Evolutionary conservation across 1,284 basidiomycete species (phyloP).

Genomic region (Fomitopsis palustris): DNA sequence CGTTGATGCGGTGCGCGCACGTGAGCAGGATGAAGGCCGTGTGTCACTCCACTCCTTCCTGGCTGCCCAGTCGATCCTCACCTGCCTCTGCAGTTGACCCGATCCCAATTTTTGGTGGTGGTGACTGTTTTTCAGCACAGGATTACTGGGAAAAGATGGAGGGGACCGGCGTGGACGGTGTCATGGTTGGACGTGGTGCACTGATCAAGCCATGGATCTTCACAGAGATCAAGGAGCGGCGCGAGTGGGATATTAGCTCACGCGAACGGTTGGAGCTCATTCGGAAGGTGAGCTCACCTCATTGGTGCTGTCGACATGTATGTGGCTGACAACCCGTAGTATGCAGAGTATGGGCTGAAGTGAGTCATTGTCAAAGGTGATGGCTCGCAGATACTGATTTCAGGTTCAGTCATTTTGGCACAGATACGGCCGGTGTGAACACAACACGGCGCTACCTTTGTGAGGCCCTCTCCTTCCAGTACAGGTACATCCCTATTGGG

Average conservation of each 20-base stretch:
- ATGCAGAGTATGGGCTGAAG: conserved; percentile 77
- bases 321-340: conserved; percentile 39
- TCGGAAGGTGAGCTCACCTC: conserved; percentile 55
- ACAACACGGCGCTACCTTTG: conserved; percentile 93
- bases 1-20: conserved; percentile 79
- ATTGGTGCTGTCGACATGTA: not conserved
- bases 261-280: conserved; percentile 88
- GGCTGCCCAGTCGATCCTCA: not conserved
- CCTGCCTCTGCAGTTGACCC: conserved; percentile 54
- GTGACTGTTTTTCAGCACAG: conserved; percentile 88
- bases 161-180: conserved; percentile 81
- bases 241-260: conserved; percentile 94
- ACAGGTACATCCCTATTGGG: conserved; percentile 93
- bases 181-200: conserved; percentile 94
- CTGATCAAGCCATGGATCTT: conserved; percentile 98
- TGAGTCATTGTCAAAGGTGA: conserved; percentile 30
- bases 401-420: conserved; percentile 71
- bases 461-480: conserved; percentile 93
- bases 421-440: conserved; percentile 91
- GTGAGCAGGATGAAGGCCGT: conserved; percentile 75
- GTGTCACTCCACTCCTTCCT: conserved; percentile 25
- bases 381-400: not conserved
- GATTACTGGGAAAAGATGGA: conserved; percentile 83
- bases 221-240: conserved; percentile 89
- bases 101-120: conserved; percentile 94